Conservation (phyloP, 805 yeast genomes). For the Lachancea mirantina region DNA sequence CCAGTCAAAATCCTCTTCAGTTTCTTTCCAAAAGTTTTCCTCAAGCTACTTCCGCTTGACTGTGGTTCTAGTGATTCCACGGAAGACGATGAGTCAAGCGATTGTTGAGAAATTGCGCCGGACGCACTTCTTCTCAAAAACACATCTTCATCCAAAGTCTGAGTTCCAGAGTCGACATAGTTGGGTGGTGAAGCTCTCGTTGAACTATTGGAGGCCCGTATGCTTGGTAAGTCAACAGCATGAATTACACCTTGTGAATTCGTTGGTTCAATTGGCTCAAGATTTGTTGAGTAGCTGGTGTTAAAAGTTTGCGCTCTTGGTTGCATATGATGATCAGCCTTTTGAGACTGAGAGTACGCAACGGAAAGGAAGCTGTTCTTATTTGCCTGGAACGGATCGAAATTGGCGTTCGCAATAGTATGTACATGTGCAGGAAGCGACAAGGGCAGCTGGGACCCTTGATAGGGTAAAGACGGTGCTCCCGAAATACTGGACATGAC, state of each 20-base stretch:
- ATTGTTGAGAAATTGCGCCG: conserved; percentile 1
- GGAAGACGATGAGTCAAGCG: conserved; percentile 6
- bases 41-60: conserved; percentile 18
- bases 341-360: not conserved
- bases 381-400: conserved; percentile 3
- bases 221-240: conserved; percentile 9
- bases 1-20: conserved; percentile 19
- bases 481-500: not conserved
- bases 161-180: conserved; percentile 10
- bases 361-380: too few species aligned
- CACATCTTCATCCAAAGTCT: conserved; percentile 4
- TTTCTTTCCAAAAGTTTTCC: conserved; percentile 13
- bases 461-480: not conserved
- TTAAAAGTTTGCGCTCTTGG: conserved; percentile 1
- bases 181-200: conserved; percentile 3
- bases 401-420: too few species aligned
- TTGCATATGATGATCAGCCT: too few species aligned
- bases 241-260: conserved; percentile 3
- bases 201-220: conserved; percentile 7
- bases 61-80: conserved; percentile 9
- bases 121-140: not conserved
- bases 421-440: too few species aligned
- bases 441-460: not conserved
- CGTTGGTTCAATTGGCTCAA: too few species aligned
- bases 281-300: too few species aligned